A percentile compares a stretch with the other conserved stretches of the same genome.
Conservation (phyloP, 768 basidiomycete genomes). For the Ramaria sp. region DNA sequence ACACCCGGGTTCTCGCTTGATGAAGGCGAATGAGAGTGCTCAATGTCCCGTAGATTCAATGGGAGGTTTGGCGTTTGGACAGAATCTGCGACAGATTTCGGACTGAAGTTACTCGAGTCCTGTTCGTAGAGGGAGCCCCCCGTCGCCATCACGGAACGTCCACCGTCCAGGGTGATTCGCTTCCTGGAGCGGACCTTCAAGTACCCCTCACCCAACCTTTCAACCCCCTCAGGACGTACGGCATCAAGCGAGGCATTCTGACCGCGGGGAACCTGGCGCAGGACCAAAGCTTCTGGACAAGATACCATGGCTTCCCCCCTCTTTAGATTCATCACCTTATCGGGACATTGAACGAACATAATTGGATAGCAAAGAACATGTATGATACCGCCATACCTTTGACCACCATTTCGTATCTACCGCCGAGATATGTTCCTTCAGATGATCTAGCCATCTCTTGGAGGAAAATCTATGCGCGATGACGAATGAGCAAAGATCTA, state of each 20-base stretch:
- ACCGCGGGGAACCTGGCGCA: background rate
- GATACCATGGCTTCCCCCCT: background rate
- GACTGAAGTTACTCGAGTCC: background rate
- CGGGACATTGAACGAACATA: background rate
- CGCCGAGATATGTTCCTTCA: slow-evolving; percentile 43
- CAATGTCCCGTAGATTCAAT: background rate
- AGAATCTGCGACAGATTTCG: background rate
- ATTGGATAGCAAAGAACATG: background rate
- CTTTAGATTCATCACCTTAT: background rate
- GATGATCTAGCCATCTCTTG: slow-evolving; percentile 63
- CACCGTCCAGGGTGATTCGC: background rate
- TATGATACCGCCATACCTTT: background rate
- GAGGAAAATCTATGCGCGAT: slow-evolving; percentile 71
- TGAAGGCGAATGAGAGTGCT: background rate
- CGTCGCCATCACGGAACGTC: background rate
- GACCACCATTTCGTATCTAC: background rate
- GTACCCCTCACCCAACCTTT: background rate
- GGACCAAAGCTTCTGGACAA: background rate
- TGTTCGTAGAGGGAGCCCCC: background rate
- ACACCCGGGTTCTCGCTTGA: background rate
- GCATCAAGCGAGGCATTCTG: background rate
- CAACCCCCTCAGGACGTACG: background rate
- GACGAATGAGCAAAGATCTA: slow-evolving; percentile 54
- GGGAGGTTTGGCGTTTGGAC: background rate
- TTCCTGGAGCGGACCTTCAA: background rate